Evolutionary conservation across 257 asterid species (phyloP), one percentile per base, ranked within the genome.

Genomic region (Plectranthus barbatus): DNA sequence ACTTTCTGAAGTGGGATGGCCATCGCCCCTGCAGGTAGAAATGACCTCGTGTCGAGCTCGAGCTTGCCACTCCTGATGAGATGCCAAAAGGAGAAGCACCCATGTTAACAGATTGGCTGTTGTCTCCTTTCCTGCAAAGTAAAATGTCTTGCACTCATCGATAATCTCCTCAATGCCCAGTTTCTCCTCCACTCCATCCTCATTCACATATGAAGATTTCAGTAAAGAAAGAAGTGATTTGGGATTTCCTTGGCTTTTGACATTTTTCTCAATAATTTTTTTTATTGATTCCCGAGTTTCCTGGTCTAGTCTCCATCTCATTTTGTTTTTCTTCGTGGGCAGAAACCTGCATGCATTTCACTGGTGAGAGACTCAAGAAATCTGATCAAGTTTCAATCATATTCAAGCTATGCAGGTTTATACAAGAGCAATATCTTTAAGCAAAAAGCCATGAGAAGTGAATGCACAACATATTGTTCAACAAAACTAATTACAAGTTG

Each of bases 121-220:
- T 33, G 91, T 85, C 66, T 82, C 93, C 67, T 78, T 82, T 58
- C 95, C 95, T 14, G 93, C 90, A 75, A 87, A 86, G 79, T 86
- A 86, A 67, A 86, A 84, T 9, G 93, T 84, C 78, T 86, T 82
- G 83, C 93, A 86, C 67, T 87, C 93, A 39, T 81, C 79, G 13
- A 87, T 76, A 37, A 87, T 66, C 52, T 87, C 91, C 44, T 79
- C 86, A 0, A 57, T 48, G 12, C 61, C 65, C 26, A 87, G 70
- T 61, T 76, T 70, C 56, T 83, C 84, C 63, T 77, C 91, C 54
- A 63, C 48, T n/a, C 80, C 90, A 39, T 76, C 69, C 53, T 62
- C 75, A 19, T 63, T 69, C 52, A 40, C 50, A 37, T 63, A 74
- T 0, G 75, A 66, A 12, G 75, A 64, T 75, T 49, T 69, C 8